Percentiles rank a stretch among this genome's conserved stretches.
phyloP scores from a whole-genome alignment of 371 early-diverging fungal genomes.

The Mucor irregularis region DNA sequence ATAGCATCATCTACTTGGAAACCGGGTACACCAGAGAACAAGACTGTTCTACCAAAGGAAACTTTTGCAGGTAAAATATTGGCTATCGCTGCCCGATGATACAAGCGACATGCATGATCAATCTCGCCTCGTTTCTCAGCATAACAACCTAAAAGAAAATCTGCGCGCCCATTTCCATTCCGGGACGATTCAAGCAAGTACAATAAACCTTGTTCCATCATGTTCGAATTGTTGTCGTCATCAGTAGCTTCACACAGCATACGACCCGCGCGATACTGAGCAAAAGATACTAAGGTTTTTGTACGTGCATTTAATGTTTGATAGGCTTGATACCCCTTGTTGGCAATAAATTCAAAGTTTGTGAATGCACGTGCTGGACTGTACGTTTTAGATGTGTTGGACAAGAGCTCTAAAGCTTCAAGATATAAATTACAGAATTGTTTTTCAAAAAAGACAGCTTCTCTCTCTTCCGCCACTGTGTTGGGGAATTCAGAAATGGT shows the following conservation, averaged over 20 bases:
- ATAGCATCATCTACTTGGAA: conserved; percentile 10
- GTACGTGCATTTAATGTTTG: neutral
- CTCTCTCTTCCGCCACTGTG: neutral
- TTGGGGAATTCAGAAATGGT: neutral
- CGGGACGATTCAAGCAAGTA: conserved; percentile 10
- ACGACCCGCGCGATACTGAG: conserved; percentile 21
- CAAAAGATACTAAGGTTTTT: conserved; percentile 13
- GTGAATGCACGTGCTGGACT: conserved; percentile 15
- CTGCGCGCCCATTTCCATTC: conserved; percentile 19
- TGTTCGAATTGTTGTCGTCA: neutral
- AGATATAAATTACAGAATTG: conserved; percentile 2
- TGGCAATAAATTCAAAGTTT: conserved; percentile 14
- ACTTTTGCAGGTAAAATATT: conserved; percentile 14
- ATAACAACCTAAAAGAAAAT: conserved; percentile 14
- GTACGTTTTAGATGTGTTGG: neutral
- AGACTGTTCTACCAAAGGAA: conserved; percentile 8
- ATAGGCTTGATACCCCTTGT: conserved; percentile 6
- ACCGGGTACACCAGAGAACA: neutral
- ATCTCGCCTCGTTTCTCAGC: conserved; percentile 14
- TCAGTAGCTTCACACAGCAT: conserved; percentile 18
- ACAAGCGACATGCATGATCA: conserved; percentile 8
- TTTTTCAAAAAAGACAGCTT: neutral
- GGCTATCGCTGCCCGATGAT: conserved; percentile 2
- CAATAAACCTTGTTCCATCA: conserved; percentile 9
- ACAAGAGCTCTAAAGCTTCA: conserved; percentile 1